Percentiles rank a stretch among this genome's conserved stretches.
Evolutionary conservation across 2,329 filamentous ascomycete species (phyloP).

Genomic region (Epichloe glyceriae): DNA sequence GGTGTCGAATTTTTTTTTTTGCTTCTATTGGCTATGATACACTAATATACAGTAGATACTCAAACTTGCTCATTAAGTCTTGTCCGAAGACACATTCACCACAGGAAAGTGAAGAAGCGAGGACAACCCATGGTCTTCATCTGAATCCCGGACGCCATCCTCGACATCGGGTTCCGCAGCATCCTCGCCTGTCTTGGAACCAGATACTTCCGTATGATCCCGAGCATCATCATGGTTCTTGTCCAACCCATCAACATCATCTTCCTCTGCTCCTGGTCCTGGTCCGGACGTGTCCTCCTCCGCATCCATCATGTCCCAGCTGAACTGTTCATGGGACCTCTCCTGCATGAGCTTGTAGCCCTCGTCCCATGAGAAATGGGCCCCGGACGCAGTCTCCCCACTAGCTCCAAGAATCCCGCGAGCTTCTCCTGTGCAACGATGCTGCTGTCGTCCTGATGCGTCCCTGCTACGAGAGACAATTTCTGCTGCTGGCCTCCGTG

Average conservation of each 20-base stretch:
- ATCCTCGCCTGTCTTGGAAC: too few species aligned
- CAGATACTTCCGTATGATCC: background rate
- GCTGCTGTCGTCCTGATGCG: background rate
- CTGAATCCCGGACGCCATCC: too few species aligned
- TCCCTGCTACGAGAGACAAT: slow-evolving; percentile 25
- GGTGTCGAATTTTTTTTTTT: background rate
- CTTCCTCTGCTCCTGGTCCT: background rate
- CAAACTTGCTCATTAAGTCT: background rate
- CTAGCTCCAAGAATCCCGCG: slow-evolving; percentile 15
- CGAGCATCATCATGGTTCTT: background rate
- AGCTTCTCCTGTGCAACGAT: background rate
- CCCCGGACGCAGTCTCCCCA: slow-evolving; percentile 17
- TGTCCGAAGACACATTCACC: background rate
- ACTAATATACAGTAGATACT: background rate
- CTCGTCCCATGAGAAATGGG: slow-evolving; percentile 23
- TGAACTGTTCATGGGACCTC: slow-evolving; percentile 15
- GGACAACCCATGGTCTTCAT: too few species aligned
- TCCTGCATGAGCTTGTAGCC: slow-evolving; percentile 17
- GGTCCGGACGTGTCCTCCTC: background rate
- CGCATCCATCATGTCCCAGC: slow-evolving; percentile 15
- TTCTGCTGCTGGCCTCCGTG: slow-evolving; percentile 39
- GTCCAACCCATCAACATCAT: background rate
- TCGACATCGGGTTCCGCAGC: too few species aligned
- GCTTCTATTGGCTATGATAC: background rate
- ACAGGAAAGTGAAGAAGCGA: too few species aligned